A percentile compares a stretch with the other conserved stretches of the same genome.
phyloP scores from a whole-genome alignment of 1,139 yeast genomes.

The Sugiyamaella neomexicana region DNA sequence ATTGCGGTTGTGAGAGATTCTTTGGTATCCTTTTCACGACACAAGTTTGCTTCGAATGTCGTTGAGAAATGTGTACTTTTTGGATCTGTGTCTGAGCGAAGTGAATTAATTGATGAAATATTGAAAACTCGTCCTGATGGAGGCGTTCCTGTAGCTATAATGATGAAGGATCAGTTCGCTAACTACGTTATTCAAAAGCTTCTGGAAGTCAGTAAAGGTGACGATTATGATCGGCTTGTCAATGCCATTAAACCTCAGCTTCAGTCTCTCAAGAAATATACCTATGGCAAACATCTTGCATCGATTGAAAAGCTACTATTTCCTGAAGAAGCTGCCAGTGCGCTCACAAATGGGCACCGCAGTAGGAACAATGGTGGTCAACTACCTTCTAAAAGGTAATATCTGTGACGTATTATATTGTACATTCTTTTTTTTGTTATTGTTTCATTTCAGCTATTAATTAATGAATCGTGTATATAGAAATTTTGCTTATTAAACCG shows the following conservation, averaged over 20 bases:
- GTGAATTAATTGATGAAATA: slow-evolving; percentile 61
- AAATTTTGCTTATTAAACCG: too few species aligned
- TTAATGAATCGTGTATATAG: slow-evolving; percentile 10
- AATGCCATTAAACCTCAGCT: slow-evolving; percentile 44
- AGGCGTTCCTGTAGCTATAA: slow-evolving; percentile 46
- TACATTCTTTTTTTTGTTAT: slow-evolving; percentile 15
- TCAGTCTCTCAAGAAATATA: slow-evolving; percentile 42
- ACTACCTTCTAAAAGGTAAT: not conserved
- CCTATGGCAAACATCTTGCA: slow-evolving; percentile 79
- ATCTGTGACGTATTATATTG: not conserved
- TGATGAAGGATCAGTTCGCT: slow-evolving; percentile 98
- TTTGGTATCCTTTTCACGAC: slow-evolving; percentile 81
- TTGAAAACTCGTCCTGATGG: slow-evolving; percentile 48
- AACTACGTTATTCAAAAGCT: slow-evolving; percentile 95
- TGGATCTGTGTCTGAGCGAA: slow-evolving; percentile 65
- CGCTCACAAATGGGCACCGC: not conserved
- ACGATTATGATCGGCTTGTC: slow-evolving; percentile 49
- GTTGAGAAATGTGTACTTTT: slow-evolving; percentile 88
- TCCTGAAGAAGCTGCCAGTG: slow-evolving; percentile 15
- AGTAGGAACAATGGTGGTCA: not conserved
- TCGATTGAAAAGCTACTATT: slow-evolving; percentile 69
- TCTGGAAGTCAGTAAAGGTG: slow-evolving; percentile 75
- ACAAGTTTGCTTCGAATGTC: slow-evolving; percentile 96
- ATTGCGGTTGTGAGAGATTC: slow-evolving; percentile 54
- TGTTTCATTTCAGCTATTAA: not conserved